A percentile compares a stretch with the other conserved stretches of the same genome.
Evolutionary conservation across 83 land plant species (phyloP).

Genomic region (Isoetes engelmannii): DNA sequence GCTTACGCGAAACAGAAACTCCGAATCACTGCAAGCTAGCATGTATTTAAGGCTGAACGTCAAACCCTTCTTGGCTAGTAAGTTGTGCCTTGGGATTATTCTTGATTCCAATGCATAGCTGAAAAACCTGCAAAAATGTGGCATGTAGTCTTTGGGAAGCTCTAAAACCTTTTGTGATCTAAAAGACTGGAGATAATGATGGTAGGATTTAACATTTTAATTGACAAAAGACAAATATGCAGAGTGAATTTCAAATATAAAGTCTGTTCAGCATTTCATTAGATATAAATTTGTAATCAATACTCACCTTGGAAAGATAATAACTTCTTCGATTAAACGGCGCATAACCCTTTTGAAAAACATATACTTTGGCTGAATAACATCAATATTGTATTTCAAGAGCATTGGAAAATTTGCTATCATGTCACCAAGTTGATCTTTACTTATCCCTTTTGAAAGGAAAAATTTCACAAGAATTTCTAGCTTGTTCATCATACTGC

Average conservation of each 20-base stretch:
- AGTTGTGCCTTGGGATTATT: constrained; percentile 71
- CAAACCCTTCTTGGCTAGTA: constrained; percentile 48
- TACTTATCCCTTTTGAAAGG: constrained; percentile 52
- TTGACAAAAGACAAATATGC: background rate
- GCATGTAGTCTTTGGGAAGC: background rate
- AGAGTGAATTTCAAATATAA: background rate
- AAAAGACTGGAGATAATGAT: too few species aligned
- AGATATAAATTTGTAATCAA: background rate
- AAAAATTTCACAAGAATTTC: constrained; percentile 61
- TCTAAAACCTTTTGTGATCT: background rate
- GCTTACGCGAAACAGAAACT: constrained; percentile 23
- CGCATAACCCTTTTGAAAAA: constrained; percentile 71
- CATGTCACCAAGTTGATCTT: constrained; percentile 57
- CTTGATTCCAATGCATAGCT: constrained; percentile 80
- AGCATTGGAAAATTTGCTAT: constrained; percentile 81
- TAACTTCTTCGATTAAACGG: constrained; percentile 66
- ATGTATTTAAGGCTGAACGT: constrained; percentile 59
- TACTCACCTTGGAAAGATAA: constrained; percentile 78
- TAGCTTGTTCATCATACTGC: constrained; percentile 54
- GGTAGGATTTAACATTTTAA: too few species aligned
- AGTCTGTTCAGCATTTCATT: background rate
- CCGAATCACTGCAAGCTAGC: constrained; percentile 71
- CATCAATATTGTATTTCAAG: constrained; percentile 55
- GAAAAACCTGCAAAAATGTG: constrained; percentile 53
- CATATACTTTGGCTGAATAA: constrained; percentile 72